phyloP scores from a whole-genome alignment of 2,329 filamentous ascomycete species.

The Penicillium sp. region DNA sequence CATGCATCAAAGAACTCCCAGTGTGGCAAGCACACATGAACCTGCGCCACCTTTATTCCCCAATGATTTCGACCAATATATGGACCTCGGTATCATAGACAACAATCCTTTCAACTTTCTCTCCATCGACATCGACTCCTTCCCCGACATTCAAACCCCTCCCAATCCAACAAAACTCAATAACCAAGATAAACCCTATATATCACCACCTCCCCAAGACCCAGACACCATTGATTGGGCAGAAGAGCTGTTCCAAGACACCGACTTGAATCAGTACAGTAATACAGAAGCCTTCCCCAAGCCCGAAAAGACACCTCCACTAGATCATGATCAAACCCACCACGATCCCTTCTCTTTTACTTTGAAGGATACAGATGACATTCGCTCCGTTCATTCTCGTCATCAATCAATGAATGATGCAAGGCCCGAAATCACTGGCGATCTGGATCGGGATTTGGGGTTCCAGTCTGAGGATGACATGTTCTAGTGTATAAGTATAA shows the following conservation, averaged over 20 bases:
- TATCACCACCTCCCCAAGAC: constrained; percentile 16
- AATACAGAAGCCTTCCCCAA: constrained; percentile 14
- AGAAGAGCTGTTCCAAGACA: constrained; percentile 30
- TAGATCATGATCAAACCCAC: constrained; percentile 5
- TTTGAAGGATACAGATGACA: constrained; percentile 16
- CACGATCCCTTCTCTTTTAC: constrained; percentile 25
- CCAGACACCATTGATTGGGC: constrained; percentile 33
- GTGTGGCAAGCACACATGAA: constrained; percentile 6
- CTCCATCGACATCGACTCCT: constrained; percentile 28
- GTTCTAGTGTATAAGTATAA: constrained; percentile 18
- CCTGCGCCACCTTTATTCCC: constrained; percentile 15
- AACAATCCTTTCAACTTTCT: constrained; percentile 25
- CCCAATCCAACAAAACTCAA: constrained; percentile 5
- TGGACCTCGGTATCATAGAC: constrained; percentile 8
- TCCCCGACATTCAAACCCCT: constrained; percentile 18
- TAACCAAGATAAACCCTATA: background rate
- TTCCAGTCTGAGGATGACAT: constrained; percentile 34
- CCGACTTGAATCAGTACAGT: constrained; percentile 13
- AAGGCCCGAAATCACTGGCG: constrained; percentile 34
- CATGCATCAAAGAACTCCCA: constrained; percentile 6
- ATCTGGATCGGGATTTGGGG: constrained; percentile 40
- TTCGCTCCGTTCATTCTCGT: background rate
- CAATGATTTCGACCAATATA: constrained; percentile 29
- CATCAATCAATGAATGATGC: constrained; percentile 15
- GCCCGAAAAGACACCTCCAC: background rate